Percentiles rank a stretch among this genome's conserved stretches.
These are phyloP conservation scores for Clathrospora elynae DNA, from an alignment of 2,329 filamentous ascomycete species.

Conservation along the genomic window DNA sequence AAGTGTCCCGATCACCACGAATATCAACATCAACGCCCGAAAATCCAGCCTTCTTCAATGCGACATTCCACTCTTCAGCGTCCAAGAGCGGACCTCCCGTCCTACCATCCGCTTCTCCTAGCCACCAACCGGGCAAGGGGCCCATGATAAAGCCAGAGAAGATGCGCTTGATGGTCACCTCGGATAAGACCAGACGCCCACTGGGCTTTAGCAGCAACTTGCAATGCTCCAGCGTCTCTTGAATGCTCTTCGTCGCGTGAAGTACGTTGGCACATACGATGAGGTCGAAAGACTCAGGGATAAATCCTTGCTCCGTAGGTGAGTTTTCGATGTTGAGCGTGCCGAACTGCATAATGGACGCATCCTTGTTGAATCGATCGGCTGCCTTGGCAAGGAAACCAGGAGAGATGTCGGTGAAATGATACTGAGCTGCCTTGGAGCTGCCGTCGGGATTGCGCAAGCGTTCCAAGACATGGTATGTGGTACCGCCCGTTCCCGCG, in stretches of 20 bases:
- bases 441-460: slow-evolving; percentile 8
- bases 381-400: slow-evolving; percentile 10
- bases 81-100: slow-evolving; percentile 7
- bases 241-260: slow-evolving; percentile 10
- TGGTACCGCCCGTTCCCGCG: slow-evolving; percentile 10
- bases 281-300: slow-evolving; percentile 6
- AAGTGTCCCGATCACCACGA: slow-evolving; percentile 8
- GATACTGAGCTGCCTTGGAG: slow-evolving; percentile 10
- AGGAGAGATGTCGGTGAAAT: slow-evolving; percentile 12
- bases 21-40: slow-evolving; percentile 12
- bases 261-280: slow-evolving; percentile 10
- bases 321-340: slow-evolving; percentile 12
- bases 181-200: slow-evolving; percentile 7
- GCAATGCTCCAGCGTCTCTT: slow-evolving; percentile 8
- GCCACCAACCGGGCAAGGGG: slow-evolving; percentile 9
- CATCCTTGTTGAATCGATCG: slow-evolving; percentile 6
- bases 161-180: slow-evolving; percentile 12
- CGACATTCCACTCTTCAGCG: slow-evolving; percentile 6
- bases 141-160: slow-evolving; percentile 14
- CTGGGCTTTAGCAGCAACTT: slow-evolving; percentile 8
- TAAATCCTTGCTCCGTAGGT: slow-evolving; percentile 8
- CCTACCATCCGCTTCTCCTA: slow-evolving; percentile 10
- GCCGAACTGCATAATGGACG: slow-evolving; percentile 7
- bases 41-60: slow-evolving; percentile 9
- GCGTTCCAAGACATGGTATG: slow-evolving; percentile 9